Conservation (phyloP, 345 rosid genomes). For the Melastoma malabathricum region DNA sequence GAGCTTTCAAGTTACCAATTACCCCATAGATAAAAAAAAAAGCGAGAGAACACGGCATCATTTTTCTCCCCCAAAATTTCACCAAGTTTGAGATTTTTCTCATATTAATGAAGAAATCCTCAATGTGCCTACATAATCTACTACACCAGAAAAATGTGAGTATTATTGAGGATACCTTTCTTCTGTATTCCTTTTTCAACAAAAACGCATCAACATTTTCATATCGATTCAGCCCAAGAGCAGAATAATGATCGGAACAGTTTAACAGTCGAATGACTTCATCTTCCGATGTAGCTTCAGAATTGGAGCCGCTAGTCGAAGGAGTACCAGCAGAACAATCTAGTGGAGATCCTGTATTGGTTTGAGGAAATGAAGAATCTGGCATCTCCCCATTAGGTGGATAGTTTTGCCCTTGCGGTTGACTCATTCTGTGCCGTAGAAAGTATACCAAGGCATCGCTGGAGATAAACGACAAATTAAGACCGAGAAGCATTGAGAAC, state of each 20-base stretch:
- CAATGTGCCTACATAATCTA: too few relatives aligned
- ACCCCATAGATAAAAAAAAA: too few relatives aligned
- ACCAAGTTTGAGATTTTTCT: too few relatives aligned
- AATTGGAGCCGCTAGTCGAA: constrained; percentile 76
- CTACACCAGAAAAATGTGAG: neutral
- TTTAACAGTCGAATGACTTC: constrained; percentile 73
- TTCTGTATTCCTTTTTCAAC: constrained; percentile 83
- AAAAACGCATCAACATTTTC: constrained; percentile 54
- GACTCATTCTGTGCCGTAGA: constrained; percentile 48
- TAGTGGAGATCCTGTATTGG: constrained; percentile 39
- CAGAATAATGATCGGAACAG: constrained; percentile 78
- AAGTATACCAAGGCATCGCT: constrained; percentile 74
- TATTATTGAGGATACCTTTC: constrained; percentile 38
- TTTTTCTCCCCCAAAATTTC: too few relatives aligned
- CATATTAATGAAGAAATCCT: too few relatives aligned
- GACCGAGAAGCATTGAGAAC: constrained; percentile 69
- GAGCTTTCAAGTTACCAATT: too few relatives aligned
- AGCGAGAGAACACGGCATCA: too few relatives aligned
- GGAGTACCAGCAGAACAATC: constrained; percentile 68
- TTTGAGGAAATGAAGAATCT: constrained; percentile 46
- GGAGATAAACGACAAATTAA: constrained; percentile 82
- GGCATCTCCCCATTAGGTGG: constrained; percentile 32
- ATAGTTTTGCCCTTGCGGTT: constrained; percentile 29
- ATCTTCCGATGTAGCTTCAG: constrained; percentile 82
- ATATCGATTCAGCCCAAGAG: constrained; percentile 52